These are phyloP conservation scores for Leishmania turanica DNA, from an alignment of 208 protist genomes.

Conservation along the genomic window DNA sequence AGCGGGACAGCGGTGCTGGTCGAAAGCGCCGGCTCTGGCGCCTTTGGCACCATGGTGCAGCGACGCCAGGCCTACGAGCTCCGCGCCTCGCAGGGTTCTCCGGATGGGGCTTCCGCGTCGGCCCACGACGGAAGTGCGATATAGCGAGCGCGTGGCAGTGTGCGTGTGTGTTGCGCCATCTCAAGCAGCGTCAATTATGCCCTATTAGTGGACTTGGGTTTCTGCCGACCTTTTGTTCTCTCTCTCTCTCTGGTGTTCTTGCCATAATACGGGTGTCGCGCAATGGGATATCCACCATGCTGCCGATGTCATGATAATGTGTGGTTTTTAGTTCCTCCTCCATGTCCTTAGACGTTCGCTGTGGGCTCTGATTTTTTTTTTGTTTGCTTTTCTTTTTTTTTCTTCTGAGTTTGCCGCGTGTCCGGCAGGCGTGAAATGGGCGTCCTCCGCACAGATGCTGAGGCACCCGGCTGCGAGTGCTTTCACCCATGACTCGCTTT, in stretches of 20 bases:
- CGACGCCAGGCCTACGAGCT: conserved; percentile 48
- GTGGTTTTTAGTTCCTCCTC: not conserved
- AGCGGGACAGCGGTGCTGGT: conserved; percentile 76
- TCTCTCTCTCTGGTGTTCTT: not conserved
- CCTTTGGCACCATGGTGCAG: conserved; percentile 79
- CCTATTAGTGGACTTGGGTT: not conserved
- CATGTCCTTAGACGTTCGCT: not conserved
- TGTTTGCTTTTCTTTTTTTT: no score
- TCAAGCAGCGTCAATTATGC: not conserved
- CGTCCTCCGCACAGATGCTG: not conserved
- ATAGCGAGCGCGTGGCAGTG: not conserved
- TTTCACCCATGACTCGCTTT: not conserved
- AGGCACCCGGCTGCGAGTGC: not conserved
- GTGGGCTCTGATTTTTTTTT: not conserved
- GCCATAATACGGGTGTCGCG: not conserved
- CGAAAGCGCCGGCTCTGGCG: conserved; percentile 69
- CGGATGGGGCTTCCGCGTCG: not conserved
- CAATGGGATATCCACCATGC: not conserved
- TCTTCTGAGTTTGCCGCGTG: not conserved
- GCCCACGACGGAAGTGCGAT: not conserved
- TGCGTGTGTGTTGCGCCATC: not conserved
- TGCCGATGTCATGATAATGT: no score
- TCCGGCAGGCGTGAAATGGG: not conserved
- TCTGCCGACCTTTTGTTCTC: not conserved
- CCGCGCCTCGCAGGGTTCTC: conserved; percentile 11